Percentiles rank a stretch among this genome's conserved stretches.
These are phyloP conservation scores for Gracilariopsis chorda DNA, from an alignment of 23 red algal genomes.

Conservation along the genomic window DNA sequence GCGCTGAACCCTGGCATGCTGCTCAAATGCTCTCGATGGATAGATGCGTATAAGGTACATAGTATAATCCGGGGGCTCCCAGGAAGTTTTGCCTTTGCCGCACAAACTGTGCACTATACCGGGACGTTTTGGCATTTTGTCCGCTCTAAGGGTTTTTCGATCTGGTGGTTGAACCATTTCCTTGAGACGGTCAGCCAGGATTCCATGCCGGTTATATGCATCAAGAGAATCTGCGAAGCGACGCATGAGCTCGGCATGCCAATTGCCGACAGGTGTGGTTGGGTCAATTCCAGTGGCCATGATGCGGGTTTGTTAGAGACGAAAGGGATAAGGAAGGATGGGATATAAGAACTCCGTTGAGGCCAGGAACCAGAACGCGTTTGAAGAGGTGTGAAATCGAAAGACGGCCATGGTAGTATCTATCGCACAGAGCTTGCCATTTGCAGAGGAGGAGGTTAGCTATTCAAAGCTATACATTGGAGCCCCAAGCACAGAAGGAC, in stretches of 20 bases:
- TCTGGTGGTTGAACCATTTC: constrained; percentile 9
- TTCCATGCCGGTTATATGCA: constrained; percentile 37
- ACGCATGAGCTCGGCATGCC: constrained; percentile 32
- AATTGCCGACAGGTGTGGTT: background rate
- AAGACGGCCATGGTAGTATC: too few species aligned
- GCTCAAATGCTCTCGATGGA: constrained; percentile 15
- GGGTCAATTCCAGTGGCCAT: too few species aligned
- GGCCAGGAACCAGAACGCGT: too few species aligned
- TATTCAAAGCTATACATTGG: background rate
- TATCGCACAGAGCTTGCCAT: background rate
- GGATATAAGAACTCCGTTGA: too few species aligned
- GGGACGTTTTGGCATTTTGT: constrained; percentile 53
- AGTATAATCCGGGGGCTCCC: constrained; percentile 48
- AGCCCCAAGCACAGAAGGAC: too few species aligned
- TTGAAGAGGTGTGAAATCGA: too few species aligned
- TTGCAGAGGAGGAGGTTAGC: constrained; percentile 12
- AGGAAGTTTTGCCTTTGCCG: constrained; percentile 26
- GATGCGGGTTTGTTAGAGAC: too few species aligned
- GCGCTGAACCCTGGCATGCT: constrained; percentile 47
- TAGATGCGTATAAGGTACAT: background rate
- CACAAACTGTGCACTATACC: too few species aligned
- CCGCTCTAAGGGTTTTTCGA: background rate
- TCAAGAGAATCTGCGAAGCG: too few species aligned
- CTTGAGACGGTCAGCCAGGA: constrained; percentile 4
- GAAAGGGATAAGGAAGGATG: too few species aligned